Evolutionary conservation across 2,329 filamentous ascomycete genomes (phyloP).

Genomic region (Penicillium crustosum): DNA sequence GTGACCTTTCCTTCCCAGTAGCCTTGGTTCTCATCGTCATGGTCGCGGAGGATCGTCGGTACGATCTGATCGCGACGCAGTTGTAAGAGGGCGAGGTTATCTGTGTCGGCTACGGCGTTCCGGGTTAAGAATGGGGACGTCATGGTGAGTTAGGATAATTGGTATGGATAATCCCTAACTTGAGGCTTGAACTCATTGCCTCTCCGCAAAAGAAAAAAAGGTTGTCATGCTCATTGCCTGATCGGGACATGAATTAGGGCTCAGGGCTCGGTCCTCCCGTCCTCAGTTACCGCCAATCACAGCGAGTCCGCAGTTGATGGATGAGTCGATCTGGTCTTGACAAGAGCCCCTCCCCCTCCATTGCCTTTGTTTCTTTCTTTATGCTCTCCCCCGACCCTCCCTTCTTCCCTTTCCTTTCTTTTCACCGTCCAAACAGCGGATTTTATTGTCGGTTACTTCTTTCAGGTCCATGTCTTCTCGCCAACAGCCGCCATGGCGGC

Average conservation of each 20-base stretch:
- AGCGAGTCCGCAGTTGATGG: conserved; percentile 13
- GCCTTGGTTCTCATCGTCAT: conserved; percentile 64
- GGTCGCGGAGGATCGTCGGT: conserved; percentile 67
- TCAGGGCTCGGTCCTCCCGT: conserved; percentile 16
- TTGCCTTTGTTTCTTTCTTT: conserved; percentile 20
- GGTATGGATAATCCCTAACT: background rate
- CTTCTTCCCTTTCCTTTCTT: conserved; percentile 15
- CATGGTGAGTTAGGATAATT: conserved; percentile 26
- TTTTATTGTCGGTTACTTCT: conserved; percentile 14
- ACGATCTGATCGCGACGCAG: conserved; percentile 83
- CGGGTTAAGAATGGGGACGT: conserved; percentile 78
- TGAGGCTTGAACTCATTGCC: background rate
- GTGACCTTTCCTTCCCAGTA: conserved; percentile 76
- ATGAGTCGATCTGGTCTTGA: conserved; percentile 22
- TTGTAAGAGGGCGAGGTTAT: conserved; percentile 78
- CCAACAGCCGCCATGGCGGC: conserved; percentile 49
- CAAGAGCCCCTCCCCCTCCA: conserved; percentile 26
- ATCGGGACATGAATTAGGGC: conserved; percentile 25
- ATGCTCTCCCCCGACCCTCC: conserved; percentile 27
- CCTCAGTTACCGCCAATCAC: conserved; percentile 23
- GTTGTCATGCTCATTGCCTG: conserved; percentile 17
- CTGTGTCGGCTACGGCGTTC: conserved; percentile 59
- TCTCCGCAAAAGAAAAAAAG: conserved; percentile 20
- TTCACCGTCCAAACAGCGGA: conserved; percentile 16
- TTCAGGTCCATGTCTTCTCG: conserved; percentile 34